Conservation (phyloP, 2,329 filamentous ascomycete genomes). For the Aspergillus pseudonomiae region DNA sequence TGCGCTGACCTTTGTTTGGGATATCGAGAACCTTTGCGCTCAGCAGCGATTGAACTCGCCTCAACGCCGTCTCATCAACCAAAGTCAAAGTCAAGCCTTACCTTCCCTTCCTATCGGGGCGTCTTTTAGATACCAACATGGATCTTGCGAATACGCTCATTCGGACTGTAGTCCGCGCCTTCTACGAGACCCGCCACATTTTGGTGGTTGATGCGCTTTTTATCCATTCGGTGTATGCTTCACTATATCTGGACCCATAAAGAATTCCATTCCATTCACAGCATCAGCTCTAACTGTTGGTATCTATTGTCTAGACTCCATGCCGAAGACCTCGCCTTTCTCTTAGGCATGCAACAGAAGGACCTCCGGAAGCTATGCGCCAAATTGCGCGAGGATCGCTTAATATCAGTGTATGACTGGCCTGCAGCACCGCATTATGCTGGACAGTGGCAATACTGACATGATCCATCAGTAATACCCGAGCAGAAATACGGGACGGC, state of each 20-base stretch:
- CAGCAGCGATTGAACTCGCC: neutral
- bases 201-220: constrained; percentile 79
- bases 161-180: constrained; percentile 81
- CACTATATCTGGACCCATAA: neutral
- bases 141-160: constrained; percentile 77
- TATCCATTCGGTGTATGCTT: constrained; percentile 66
- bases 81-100: neutral
- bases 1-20: neutral
- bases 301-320: constrained; percentile 59
- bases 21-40: constrained; percentile 1
- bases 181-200: constrained; percentile 83
- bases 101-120: neutral
- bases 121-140: constrained; percentile 42
- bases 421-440: constrained; percentile 4
- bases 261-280: neutral
- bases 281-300: neutral
- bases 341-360: constrained; percentile 89
- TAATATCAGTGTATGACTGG: constrained; percentile 72
- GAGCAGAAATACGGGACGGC: constrained; percentile 77
- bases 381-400: constrained; percentile 80
- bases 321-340: constrained; percentile 82
- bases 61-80: neutral
- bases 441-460: constrained; percentile 16
- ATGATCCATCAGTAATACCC: constrained; percentile 60
- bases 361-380: constrained; percentile 88